Conservation (phyloP, 2,329 filamentous ascomycete genomes). For the Metarhizium rileyi region DNA sequence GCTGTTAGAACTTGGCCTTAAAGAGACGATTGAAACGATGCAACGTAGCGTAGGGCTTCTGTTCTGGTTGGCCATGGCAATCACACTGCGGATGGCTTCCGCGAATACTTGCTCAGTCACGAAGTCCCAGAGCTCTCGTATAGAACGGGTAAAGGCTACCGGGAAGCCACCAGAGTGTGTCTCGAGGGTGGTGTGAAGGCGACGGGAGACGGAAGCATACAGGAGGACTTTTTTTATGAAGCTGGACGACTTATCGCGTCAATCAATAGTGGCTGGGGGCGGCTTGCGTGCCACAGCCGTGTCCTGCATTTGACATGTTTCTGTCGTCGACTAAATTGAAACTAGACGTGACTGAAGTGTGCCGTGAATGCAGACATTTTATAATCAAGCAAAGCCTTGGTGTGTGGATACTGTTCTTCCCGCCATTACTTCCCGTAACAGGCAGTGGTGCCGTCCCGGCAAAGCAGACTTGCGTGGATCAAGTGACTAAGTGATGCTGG, state of each 20-base stretch:
- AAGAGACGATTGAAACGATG: background rate
- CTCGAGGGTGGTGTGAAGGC: background rate
- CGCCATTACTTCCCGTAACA: too few relatives aligned
- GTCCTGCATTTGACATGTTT: too few relatives aligned
- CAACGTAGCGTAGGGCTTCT: background rate
- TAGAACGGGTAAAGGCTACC: background rate
- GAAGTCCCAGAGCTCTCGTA: background rate
- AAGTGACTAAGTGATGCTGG: too few relatives aligned
- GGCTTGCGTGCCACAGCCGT: too few relatives aligned
- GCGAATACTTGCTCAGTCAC: background rate
- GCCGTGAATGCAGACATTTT: too few relatives aligned
- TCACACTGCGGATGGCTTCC: background rate
- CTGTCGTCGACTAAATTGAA: too few relatives aligned
- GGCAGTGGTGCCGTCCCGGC: too few relatives aligned
- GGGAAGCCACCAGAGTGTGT: background rate
- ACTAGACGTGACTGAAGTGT: too few relatives aligned
- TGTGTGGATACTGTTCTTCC: too few relatives aligned
- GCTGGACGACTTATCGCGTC: background rate
- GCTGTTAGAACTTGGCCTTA: background rate
- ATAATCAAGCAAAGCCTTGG: too few relatives aligned
- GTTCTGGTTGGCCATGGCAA: background rate
- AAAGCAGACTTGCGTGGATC: too few relatives aligned
- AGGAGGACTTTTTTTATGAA: background rate
- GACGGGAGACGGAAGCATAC: background rate
- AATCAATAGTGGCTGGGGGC: too few relatives aligned